Evolutionary conservation across 192 early-diverging fungal genomes (phyloP), one percentile per base, ranked within the genome.

Genomic region (Allomyces javanicus): DNA sequence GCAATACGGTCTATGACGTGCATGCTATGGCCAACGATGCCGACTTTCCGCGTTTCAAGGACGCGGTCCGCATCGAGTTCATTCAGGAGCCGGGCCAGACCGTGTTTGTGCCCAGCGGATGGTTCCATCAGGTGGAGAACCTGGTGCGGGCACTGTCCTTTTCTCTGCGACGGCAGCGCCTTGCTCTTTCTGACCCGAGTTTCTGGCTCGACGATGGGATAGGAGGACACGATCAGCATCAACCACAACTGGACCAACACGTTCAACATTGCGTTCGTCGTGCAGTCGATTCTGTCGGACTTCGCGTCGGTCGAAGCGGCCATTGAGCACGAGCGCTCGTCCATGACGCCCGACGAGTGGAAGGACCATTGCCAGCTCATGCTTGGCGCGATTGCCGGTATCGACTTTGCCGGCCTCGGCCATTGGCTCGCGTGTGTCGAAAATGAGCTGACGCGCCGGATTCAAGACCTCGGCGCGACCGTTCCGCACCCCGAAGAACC

Each of bases 231-330:
- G 0, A 85, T 89, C 44, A 87, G 85, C 7, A 89, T 89, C 69
- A 89, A 89, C 67, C 85, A 85, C 72, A 89, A 89, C 66, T 89
- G 87, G 87, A 69, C 73, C 12, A 86, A 89, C 66, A 81, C 82
- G 61, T 79, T 75, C 45, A 85, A 85, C 64, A 61, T 89, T 22
- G 70, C 67, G 7, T 64, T 68, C 5, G 69, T 83, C 50, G 75
- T 77, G 24, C 67, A 68, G 5, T 78, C 77, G 0, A 72, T 89
- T 17, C n/a, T 55, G 3, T 45, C 27, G 1, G 83, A 85, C 65
- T 67, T 84, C 45, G 65, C 61, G 9, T 74, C 76, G 7, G 83
- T 85, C 1, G 66, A 69, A 33, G 68, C 74, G 3, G 81, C 80
- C 12, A 77, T 89, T 66, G 66, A 76, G 0, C 80, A 89, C 67